Evolutionary conservation across 2,329 filamentous ascomycete species (phyloP).

Genomic region (Colletotrichum liaoningense): DNA sequence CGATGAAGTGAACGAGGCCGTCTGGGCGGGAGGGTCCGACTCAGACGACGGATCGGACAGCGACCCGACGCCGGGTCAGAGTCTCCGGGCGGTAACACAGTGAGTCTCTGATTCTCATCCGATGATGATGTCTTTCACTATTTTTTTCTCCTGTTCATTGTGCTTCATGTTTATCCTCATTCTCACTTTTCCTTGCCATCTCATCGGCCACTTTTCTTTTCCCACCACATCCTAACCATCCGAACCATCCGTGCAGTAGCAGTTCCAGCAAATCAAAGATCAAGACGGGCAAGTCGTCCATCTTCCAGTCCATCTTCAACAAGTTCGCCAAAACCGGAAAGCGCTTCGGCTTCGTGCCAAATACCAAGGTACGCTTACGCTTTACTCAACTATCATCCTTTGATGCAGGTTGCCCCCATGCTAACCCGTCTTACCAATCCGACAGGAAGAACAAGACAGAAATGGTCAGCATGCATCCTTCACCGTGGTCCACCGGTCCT

Average conservation of each 20-base stretch:
- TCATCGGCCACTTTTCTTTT: not conserved
- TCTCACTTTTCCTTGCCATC: not conserved
- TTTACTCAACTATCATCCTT: not conserved
- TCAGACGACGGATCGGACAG: constrained; percentile 27
- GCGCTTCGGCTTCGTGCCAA: constrained; percentile 32
- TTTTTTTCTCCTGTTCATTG: not conserved
- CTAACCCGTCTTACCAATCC: not conserved
- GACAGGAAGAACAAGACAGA: constrained; percentile 44
- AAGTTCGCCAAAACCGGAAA: constrained; percentile 26
- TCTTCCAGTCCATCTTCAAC: constrained; percentile 28
- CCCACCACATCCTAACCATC: not conserved
- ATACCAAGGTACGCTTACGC: constrained; percentile 30
- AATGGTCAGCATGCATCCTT: constrained; percentile 38
- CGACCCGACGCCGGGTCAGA: constrained; percentile 8
- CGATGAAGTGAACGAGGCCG: constrained; percentile 22
- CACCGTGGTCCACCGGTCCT: not conserved
- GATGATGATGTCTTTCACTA: not conserved
- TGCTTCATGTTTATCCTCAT: not conserved
- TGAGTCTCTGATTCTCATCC: not conserved
- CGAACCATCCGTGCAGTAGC: not conserved
- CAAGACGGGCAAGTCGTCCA: constrained; percentile 9
- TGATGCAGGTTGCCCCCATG: not conserved
- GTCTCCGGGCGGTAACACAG: constrained; percentile 2
- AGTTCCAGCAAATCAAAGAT: constrained; percentile 4
- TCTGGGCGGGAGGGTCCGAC: constrained; percentile 30